Evolutionary conservation across 2,329 filamentous ascomycete genomes (phyloP), one percentile per base, ranked within the genome.

Genomic region (Nemania sp.): DNA sequence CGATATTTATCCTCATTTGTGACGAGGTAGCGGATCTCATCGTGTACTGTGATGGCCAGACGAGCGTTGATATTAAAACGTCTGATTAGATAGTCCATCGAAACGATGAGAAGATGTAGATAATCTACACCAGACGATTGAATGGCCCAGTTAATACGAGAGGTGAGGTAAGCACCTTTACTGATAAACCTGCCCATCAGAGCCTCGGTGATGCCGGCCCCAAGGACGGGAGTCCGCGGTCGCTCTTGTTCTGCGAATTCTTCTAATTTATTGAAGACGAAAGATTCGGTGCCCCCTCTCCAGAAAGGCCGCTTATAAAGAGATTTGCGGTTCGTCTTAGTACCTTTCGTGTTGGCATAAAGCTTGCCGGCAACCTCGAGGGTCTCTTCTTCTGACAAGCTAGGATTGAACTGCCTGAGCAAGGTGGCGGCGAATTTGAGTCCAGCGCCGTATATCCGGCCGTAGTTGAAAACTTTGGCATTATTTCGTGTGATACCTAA

Each of bases 401-500:
- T 86, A 1, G 95, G 94, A 75, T 98, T 98, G 83, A 99, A 99
- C 77, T 98, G 96, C 7, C 94, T 89, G 1, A 99, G 87, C 1
- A 99, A 84, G 10, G 93, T 97, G 2, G 92, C 90, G 0, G 96
- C 96, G 77, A 99, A 99, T 74, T 94, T 97, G 58, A 98, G 83
- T 0, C 96, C 97, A 4, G 96, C 97, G n/a, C 96, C 97, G 76
- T 99, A 99, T 56, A 99, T 99, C 47, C 97, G 93, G 7, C 97
- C 97, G 75, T 99, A 99, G 79, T 99, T 99, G 85, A 99, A 99
- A 0, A 99, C 89, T 78, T 99, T 99, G 66, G 96, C 96, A 76
- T 98, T 90, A 75, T 98, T 98, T 69, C 96, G 88, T 2, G 93
- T 97, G 69, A 99, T 99, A 6, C 94, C 95, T 1, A 99, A 81